phyloP scores from a whole-genome alignment of 805 yeast species.

The Yarrowia sp. region DNA sequence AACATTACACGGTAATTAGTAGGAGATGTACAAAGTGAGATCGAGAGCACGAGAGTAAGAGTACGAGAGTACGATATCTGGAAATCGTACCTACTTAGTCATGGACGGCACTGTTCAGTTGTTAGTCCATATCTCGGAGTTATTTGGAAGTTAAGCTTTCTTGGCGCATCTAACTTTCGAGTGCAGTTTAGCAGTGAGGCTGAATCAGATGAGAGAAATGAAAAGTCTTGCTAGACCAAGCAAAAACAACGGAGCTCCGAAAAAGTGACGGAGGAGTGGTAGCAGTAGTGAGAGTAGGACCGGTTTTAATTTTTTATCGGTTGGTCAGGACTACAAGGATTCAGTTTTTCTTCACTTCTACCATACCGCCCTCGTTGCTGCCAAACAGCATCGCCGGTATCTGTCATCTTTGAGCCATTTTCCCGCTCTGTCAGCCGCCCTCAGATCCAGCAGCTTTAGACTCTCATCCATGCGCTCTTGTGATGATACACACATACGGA shows the following conservation, averaged over 20 bases:
- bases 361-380: no score
- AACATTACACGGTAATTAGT: no score
- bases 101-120: not conserved
- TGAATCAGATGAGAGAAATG: slow-evolving; percentile 20
- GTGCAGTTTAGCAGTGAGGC: slow-evolving; percentile 18
- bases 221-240: not conserved
- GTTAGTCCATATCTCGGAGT: slow-evolving; percentile 9
- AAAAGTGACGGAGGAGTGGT: not conserved
- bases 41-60: no score
- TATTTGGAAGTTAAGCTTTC: not conserved
- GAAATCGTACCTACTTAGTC: no score
- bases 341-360: no score
- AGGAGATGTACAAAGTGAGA: no score
- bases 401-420: slow-evolving; percentile 20
- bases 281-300: no score
- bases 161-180: slow-evolving; percentile 15
- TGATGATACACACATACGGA: slow-evolving; percentile 21
- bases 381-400: not conserved
- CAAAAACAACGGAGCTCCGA: slow-evolving; percentile 17
- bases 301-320: no score
- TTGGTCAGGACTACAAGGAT: no score
- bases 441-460: slow-evolving; percentile 1
- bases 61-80: no score
- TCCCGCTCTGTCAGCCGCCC: slow-evolving; percentile 18
- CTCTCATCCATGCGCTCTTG: slow-evolving; percentile 19